Evolutionary conservation across 805 yeast species (phyloP), one percentile per base, ranked within the genome.

Genomic region (Ogataea sp.): DNA sequence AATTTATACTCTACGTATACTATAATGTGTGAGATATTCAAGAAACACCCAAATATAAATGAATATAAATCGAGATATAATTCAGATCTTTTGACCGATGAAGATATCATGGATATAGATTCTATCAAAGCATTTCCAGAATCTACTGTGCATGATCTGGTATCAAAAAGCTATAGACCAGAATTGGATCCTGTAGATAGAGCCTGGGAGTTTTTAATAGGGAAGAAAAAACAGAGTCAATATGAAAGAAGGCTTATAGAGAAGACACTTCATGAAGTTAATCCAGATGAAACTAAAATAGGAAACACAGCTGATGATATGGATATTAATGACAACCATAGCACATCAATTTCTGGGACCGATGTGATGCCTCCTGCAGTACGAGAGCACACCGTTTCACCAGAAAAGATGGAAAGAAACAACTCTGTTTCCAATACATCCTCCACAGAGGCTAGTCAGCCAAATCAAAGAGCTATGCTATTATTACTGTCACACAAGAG

Each of bases 181-280:
- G 21, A 29, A 14, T 9, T 6, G 9, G 39, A 37, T 9, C n/a
- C 31, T 13, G 10, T 20, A 9, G 18, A 18, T 14, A 14, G 48
- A 8, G 65, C 75, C 0, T 75, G 81, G 81, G 56, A 64, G 4
- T 60, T 73, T 20, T 44, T 75, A 3, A 46, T 75, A 3, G 53
- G 52, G 18, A 70, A 73, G 45, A 67, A 71, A 44, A 62, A 64
- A 39, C 75, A 72, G 48, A 68, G 77, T 36, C 75, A 70, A 46
- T 73, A 71, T 46, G 78, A 75, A 43, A 48, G 78, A 32, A 47
- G 61, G 14, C 47, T 70, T 40, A 59, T 69, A 15, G 62, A 71
- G 11, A 30, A 18, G 17, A n/a, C 31, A n/a, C 6, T n/a, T n/a
- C n/a, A n/a, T n/a, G n/a, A n/a, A n/a, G n/a, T n/a, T n/a, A n/a